These are phyloP conservation scores for Solanum hybrid DNA, from an alignment of 305 asterid genomes.

Conservation along the genomic window DNA sequence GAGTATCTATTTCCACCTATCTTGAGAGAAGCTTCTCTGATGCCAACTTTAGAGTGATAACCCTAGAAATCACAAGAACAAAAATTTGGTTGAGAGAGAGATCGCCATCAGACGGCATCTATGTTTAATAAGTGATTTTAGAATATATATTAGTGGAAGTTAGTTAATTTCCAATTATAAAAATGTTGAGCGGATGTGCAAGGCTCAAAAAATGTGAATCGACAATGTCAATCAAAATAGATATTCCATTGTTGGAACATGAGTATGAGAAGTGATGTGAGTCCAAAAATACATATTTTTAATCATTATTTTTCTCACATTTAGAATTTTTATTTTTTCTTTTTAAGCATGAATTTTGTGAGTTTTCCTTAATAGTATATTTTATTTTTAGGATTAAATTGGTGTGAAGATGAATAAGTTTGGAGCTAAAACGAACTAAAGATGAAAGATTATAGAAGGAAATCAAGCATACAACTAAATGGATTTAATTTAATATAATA, in stretches of 20 bases:
- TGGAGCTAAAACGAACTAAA: not conserved
- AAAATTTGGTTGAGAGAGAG: not conserved
- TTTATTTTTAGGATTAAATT: not conserved
- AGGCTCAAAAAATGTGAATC: not conserved
- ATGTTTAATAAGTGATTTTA: too few species aligned
- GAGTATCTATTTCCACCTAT: not conserved
- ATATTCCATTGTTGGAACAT: not conserved
- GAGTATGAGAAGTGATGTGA: not conserved
- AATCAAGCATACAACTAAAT: too few species aligned
- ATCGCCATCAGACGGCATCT: not conserved
- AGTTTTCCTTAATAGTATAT: not conserved
- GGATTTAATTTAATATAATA: too few species aligned
- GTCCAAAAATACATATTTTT: too few species aligned
- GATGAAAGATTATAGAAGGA: too few species aligned
- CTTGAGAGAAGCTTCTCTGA: not conserved
- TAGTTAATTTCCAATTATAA: not conserved
- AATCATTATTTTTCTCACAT: not conserved
- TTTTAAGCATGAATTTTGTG: not conserved
- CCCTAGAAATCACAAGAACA: not conserved
- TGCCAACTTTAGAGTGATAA: not conserved
- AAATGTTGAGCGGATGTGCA: not conserved
- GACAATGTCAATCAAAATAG: not conserved
- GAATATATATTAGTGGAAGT: not conserved
- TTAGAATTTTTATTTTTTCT: too few species aligned
- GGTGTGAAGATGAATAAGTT: not conserved